phyloP scores from a whole-genome alignment of 163 green algal species.

The Scenedesmus sp. region DNA sequence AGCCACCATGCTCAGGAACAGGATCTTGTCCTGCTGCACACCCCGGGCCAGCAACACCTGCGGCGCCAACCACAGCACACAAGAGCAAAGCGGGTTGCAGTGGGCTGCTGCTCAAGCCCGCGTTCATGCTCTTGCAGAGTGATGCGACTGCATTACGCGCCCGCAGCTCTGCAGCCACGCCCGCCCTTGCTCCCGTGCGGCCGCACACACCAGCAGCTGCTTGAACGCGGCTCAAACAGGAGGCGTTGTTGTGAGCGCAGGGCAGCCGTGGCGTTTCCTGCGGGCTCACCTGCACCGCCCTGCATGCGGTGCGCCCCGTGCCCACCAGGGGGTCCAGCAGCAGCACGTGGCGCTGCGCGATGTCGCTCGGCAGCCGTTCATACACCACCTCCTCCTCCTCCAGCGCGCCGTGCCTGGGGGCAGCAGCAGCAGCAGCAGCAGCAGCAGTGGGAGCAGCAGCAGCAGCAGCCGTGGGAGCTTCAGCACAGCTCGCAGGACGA shows the following conservation, averaged over 20 bases:
- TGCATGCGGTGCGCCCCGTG: slow-evolving; percentile 85
- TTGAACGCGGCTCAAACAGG: not conserved
- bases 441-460: not conserved
- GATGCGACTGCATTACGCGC: too few species aligned
- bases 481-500: not conserved
- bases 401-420: slow-evolving; percentile 29
- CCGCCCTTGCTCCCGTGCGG: too few species aligned
- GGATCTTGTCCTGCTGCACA: slow-evolving; percentile 84
- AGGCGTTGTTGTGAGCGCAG: not conserved
- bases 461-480: not conserved
- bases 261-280: not conserved
- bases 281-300: slow-evolving; percentile 79
- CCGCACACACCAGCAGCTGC: not conserved
- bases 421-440: not conserved
- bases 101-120: too few species aligned
- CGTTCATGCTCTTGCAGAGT: too few species aligned
- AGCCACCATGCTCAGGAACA: slow-evolving; percentile 92
- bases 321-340: slow-evolving; percentile 98
- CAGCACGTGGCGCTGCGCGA: slow-evolving; percentile 93
- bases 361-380: slow-evolving; percentile 94
- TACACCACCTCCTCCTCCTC: slow-evolving; percentile 86
- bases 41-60: slow-evolving; percentile 91
- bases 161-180: too few species aligned
- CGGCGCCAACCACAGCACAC: too few species aligned
- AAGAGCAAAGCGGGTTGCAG: too few species aligned